Base-by-base conservation (phyloP, 1,284 basidiomycete genomes). In the Ceratobasidium theobromae region DNA sequence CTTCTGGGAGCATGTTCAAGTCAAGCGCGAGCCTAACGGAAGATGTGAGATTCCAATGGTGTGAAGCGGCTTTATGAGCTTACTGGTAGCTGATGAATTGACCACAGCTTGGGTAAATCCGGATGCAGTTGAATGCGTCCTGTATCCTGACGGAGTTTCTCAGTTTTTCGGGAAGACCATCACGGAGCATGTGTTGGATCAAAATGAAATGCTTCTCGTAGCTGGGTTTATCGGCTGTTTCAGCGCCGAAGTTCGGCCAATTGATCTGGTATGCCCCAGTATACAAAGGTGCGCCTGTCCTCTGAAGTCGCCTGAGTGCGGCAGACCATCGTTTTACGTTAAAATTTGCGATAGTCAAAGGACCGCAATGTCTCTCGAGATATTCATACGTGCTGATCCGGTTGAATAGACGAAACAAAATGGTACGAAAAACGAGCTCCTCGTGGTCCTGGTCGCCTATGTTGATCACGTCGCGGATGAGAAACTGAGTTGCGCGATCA, bases 221-320 rank as follows among this genome's bases (percentile, higher is more conserved):
- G 67, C 79, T 78, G 27, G 79, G 58, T 52, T 64, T 64, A 27
- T 52, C 32, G 1, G 28, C 58, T 4, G 58, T 75, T 14, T 72
- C 58, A 68, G 76, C 76, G 4, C 78, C 81, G 45, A 83, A 77
- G 52, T 77, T 75, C 11, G 85, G 84, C 4, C 82, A 80, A 1
- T 85, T 84, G 70, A 86, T 86, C 72, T 84, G 82, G 75, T 84
- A 88, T 11, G 86, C 79, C n/a, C 79, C 80, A 0, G 86, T 86
- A 70, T 86, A 87, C 21, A 88, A 76, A 2, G 79, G 53, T 48
- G 74, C 71, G 11, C 79, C 69, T 25, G 75, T 67, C 3, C 41
- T 68, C 60, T 77, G 77, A 18, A 80, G 77, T 12, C 71, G 67
- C 11, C 74, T 73, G 21, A 88, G 78, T 28, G 86, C 81, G 3